Conservation (phyloP, 495 filamentous ascomycete species). For the Annulohypoxylon moriforme region DNA sequence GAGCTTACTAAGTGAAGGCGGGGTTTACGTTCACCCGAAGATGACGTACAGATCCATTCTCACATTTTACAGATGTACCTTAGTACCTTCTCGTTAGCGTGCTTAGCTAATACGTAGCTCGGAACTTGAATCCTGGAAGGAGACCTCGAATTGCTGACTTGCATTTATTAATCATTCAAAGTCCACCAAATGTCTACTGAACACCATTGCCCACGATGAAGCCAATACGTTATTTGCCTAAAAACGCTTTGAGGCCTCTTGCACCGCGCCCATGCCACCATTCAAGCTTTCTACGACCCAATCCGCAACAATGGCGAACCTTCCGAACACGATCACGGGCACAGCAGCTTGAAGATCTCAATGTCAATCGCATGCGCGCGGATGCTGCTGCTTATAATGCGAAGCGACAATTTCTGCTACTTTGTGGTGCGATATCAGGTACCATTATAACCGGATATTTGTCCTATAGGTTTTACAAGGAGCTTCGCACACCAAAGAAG, state of each 20-base stretch:
- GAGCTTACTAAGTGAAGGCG: neutral
- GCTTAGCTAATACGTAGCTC: neutral
- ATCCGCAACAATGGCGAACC: conserved; percentile 48
- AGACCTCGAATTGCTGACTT: neutral
- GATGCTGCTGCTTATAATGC: conserved; percentile 57
- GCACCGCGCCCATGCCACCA: conserved; percentile 3
- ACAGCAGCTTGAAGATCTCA: conserved; percentile 56
- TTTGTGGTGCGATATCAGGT: conserved; percentile 59
- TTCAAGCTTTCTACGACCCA: conserved; percentile 12
- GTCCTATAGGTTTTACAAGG: conserved; percentile 54
- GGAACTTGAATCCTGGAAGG: neutral
- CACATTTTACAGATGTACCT: neutral
- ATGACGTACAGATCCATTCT: conserved; percentile 7
- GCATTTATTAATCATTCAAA: conserved; percentile 4
- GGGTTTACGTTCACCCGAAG: conserved; percentile 16
- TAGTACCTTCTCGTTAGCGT: neutral
- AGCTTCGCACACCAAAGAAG: conserved; percentile 51
- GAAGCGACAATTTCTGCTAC: conserved; percentile 59
- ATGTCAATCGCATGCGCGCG: conserved; percentile 56
- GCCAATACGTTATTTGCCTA: conserved; percentile 35
- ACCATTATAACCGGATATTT: conserved; percentile 61
- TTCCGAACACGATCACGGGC: conserved; percentile 47
- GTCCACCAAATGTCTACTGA: neutral
- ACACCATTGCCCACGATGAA: conserved; percentile 39
- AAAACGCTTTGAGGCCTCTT: conserved; percentile 18